Evolutionary conservation across 164 flowering plant genomes (phyloP).

Genomic region (Umbellularia californica): DNA sequence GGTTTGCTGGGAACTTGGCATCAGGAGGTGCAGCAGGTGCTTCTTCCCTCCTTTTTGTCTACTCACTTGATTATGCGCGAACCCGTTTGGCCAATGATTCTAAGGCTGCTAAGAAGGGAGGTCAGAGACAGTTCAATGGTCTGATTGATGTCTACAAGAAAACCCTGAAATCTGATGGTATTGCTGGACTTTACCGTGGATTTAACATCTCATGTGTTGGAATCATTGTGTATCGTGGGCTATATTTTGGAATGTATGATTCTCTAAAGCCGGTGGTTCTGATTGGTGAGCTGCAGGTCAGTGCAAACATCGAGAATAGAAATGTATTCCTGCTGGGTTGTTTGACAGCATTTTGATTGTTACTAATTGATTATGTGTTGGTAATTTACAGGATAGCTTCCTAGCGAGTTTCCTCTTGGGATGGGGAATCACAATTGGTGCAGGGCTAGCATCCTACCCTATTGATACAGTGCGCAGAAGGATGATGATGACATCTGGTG

Average conservation of each 20-base stretch:
- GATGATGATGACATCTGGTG: constrained; percentile 56
- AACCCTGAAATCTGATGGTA: constrained; percentile 43
- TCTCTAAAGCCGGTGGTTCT: constrained; percentile 48
- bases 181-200: constrained; percentile 50
- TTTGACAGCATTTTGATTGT: background rate
- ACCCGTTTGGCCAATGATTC: constrained; percentile 44
- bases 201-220: constrained; percentile 50
- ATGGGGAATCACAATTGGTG: constrained; percentile 52
- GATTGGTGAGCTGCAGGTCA: constrained; percentile 37
- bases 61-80: constrained; percentile 44
- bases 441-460: constrained; percentile 44
- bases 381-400: constrained; percentile 36
- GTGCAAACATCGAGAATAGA: background rate
- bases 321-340: background rate
- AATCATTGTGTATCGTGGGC: constrained; percentile 43
- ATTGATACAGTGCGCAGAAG: constrained; percentile 45
- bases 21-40: constrained; percentile 62
- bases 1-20: constrained; percentile 53
- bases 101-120: constrained; percentile 48
- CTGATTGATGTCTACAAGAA: constrained; percentile 48
- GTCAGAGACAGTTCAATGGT: constrained; percentile 49
- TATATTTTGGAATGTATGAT: constrained; percentile 54
- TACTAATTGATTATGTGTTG: background rate
- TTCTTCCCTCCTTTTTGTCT: constrained; percentile 41
- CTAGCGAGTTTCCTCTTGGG: constrained; percentile 41